Base-by-base conservation (phyloP, 2,329 filamentous ascomycete genomes). In the Ceratocystis cacaofunesta region DNA sequence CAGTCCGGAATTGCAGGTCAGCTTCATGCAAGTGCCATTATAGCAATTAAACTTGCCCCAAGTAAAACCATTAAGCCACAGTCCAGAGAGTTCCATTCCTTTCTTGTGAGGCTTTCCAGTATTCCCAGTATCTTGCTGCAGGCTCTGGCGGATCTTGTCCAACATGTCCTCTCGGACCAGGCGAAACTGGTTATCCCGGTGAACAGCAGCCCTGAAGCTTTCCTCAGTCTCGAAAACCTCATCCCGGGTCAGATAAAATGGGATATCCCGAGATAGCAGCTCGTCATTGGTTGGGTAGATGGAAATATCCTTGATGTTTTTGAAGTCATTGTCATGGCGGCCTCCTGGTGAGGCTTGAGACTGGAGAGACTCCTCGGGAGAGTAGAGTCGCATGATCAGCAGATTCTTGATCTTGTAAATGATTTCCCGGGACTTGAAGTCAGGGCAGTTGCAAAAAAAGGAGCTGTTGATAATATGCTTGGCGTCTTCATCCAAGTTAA, bases 181-280 rank as follows among this genome's bases (percentile, higher is more conserved):
- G 0, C 88, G 84, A 68, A 88, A 92, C 63, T 89, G 84, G 70
- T 87, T 88, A 70, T 89, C 87, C 0, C 88, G 72, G 70, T 90
- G 84, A 0, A 75, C 72, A 0, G 73, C 73, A 0, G 79, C 72
- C 1, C 83, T 78, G 0, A 72, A 69, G 1, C 71, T 70, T 6
- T 1, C 75, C 67, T 12, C 70, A 0, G 72, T 67, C 0, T 81
- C 73, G 1, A 75, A 72, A 0, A 87, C 74, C 1, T 81, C 80
- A 3, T 78, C 75, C 0, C 80, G 78, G 0, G 74, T 77, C 5
- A 80, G 79, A 57, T 84, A 82, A 71, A 83, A 90, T 0, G 82
- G 78, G 28, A 72, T 70, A 2, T 80, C 77, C 0, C 71, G 76
- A 0, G 79, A 85, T 0, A 76, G 66, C 1, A 90, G 77, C 70